Evolutionary conservation across 2,329 filamentous ascomycete species (phyloP), one percentile per base, ranked within the genome.

Genomic region (Pseudogymnoascus sp.): DNA sequence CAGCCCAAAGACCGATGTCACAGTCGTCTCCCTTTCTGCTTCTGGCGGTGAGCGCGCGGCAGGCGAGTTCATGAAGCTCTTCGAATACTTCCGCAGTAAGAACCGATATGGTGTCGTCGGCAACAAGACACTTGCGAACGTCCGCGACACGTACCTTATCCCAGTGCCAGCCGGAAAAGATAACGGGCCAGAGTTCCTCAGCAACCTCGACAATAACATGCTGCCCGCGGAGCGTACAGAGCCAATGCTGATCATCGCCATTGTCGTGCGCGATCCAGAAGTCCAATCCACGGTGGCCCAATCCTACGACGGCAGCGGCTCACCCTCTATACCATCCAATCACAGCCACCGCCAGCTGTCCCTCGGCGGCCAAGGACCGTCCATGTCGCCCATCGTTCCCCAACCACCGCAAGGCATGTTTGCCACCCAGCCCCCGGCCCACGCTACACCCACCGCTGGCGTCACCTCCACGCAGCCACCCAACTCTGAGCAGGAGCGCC

Each of bases 71-170:
- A 82, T 89, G 66, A 83, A 84, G 16, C 80, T 98, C n/a, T 90
- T 93, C 70, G 84, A 92, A 61, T 98, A 99, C 76, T 98, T 99
- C 72, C 80, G 86, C 43, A 82, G 82, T 60, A 90, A 93, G 71
- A 84, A 89, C 67, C 84, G 92, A 35, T 99, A 96, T 73, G 93
- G 92, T 19, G 93, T 98, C 1, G 83, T 97, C 6, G 88, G 88
- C 12, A 90, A 93, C 72, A 89, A 90, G 73, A 26, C 59, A 14
- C 77, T 87, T 31, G 83, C 86, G 19, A 88, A 91, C 65, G 89
- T 97, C 59, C 88, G 92, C 65, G 93, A 98, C 72, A 90, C 93
- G 1, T 98, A 98, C 74, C 83, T 98, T 33, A 88, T 97, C 8
- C 93, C 95, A 0, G 85, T 98, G 4, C 85, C 91, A 33, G 82